phyloP scores from a whole-genome alignment of 1,139 yeast species.

The Magnusiomyces ingens region DNA sequence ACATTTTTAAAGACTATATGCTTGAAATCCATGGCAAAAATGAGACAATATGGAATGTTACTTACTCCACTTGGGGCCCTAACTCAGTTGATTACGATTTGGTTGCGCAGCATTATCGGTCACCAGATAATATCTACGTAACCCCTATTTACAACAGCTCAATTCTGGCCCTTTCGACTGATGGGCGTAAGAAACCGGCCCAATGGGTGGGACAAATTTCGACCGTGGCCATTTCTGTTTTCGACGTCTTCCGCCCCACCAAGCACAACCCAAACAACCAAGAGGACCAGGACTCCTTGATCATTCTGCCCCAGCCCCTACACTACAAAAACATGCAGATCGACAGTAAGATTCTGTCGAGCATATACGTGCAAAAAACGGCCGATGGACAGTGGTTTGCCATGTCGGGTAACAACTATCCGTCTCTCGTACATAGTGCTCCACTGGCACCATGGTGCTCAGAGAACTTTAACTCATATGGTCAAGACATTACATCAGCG shows the following conservation, averaged over 20 bases:
- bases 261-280: neutral
- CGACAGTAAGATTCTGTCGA: constrained; percentile 25
- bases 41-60: constrained; percentile 74
- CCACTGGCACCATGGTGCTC: constrained; percentile 42
- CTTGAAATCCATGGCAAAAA: constrained; percentile 60
- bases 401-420: constrained; percentile 67
- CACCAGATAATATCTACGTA: constrained; percentile 64
- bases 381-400: constrained; percentile 78
- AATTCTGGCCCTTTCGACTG: constrained; percentile 49
- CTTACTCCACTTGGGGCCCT: constrained; percentile 89
- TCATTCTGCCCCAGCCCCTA: constrained; percentile 36
- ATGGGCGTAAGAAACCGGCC: constrained; percentile 55
- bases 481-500: constrained; percentile 20
- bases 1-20: constrained; percentile 39
- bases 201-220: constrained; percentile 66
- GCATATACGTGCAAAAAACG: constrained; percentile 61
- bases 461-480: constrained; percentile 11
- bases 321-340: constrained; percentile 17
- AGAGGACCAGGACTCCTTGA: constrained; percentile 22
- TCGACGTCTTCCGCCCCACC: constrained; percentile 49
- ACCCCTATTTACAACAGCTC: constrained; percentile 69
- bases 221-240: constrained; percentile 60
- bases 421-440: constrained; percentile 74
- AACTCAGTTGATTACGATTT: constrained; percentile 76
- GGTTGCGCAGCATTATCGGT: constrained; percentile 34